These are phyloP conservation scores for Pseudohyphozyma bogoriensis DNA, from an alignment of 768 basidiomycete genomes.

Conservation along the genomic window DNA sequence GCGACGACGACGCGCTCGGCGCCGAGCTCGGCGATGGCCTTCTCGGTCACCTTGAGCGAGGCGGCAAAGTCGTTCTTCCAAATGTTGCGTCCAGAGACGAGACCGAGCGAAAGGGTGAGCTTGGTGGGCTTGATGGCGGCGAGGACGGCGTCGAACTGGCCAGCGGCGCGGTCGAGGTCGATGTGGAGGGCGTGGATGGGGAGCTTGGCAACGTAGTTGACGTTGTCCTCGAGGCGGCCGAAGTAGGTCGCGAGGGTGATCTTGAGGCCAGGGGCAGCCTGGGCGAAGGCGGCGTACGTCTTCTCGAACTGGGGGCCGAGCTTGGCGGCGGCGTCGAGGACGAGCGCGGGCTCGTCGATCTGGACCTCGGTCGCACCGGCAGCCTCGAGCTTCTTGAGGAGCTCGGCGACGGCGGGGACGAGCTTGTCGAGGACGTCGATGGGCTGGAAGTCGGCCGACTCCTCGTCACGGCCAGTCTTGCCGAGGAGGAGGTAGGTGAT, in stretches of 20 bases:
- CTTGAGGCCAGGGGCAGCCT: slow-evolving; percentile 61
- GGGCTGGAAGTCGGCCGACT: slow-evolving; percentile 59
- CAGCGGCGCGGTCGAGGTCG: slow-evolving; percentile 86
- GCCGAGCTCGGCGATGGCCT: slow-evolving; percentile 73
- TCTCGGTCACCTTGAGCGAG: slow-evolving; percentile 70
- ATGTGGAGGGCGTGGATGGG: slow-evolving; percentile 90
- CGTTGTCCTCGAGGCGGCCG: slow-evolving; percentile 84
- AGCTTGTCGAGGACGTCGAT: slow-evolving; percentile 81
- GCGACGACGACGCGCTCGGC: slow-evolving; percentile 81
- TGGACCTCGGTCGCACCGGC: slow-evolving; percentile 93
- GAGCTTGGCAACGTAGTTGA: slow-evolving; percentile 79
- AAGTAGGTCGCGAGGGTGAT: slow-evolving; percentile 95
- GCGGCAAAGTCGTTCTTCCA: slow-evolving; percentile 93
- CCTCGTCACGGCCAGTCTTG: slow-evolving; percentile 66
- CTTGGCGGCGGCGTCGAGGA: slow-evolving; percentile 68
- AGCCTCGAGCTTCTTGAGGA: slow-evolving; percentile 78
- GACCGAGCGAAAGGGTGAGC: slow-evolving; percentile 78
- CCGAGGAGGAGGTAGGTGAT: slow-evolving; percentile 89
- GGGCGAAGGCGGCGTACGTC: slow-evolving; percentile 69
- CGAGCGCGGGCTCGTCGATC: slow-evolving; percentile 92
- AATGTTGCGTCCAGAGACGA: slow-evolving; percentile 97
- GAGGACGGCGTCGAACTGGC: slow-evolving; percentile 71
- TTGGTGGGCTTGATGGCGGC: slow-evolving; percentile 71
- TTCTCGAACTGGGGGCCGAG: slow-evolving; percentile 69
- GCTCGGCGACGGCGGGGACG: slow-evolving; percentile 80